These are phyloP conservation scores for Striga hermonthica DNA, from an alignment of 305 asterid genomes.

Conservation along the genomic window DNA sequence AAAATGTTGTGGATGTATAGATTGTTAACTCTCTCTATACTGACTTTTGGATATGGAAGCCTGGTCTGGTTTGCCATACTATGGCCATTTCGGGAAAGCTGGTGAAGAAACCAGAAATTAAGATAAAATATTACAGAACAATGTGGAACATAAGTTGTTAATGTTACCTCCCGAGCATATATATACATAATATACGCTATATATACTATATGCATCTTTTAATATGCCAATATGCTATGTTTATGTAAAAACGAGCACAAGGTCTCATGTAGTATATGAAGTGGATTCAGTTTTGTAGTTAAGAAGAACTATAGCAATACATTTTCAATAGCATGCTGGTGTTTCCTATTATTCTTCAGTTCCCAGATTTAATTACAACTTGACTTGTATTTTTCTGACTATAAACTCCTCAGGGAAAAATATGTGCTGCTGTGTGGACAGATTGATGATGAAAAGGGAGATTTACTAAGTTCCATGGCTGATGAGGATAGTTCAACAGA, in stretches of 20 bases:
- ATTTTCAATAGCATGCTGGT: constrained; percentile 22
- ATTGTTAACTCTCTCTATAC: too few relatives aligned
- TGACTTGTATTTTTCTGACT: constrained; percentile 34
- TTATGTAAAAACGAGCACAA: background rate
- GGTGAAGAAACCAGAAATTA: constrained; percentile 15
- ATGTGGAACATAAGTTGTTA: constrained; percentile 9
- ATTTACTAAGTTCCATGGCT: constrained; percentile 39
- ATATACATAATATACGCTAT: constrained; percentile 16
- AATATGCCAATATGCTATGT: constrained; percentile 22
- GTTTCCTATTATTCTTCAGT: constrained; percentile 7
- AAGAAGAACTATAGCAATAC: constrained; percentile 18
- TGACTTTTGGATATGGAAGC: too few relatives aligned
- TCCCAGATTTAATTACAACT: constrained; percentile 15
- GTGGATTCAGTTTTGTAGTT: background rate
- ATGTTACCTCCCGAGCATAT: constrained; percentile 19
- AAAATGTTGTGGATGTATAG: too few relatives aligned
- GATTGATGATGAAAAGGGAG: constrained; percentile 80
- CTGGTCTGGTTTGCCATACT: background rate
- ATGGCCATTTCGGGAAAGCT: constrained; percentile 20
- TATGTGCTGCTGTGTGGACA: constrained; percentile 83
- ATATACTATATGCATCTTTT: constrained; percentile 14
- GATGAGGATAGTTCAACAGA: constrained; percentile 75
- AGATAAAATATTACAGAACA: constrained; percentile 5
- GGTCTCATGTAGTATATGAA: constrained; percentile 1
- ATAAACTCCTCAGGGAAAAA: constrained; percentile 76